Conservation (phyloP, 495 filamentous ascomycete genomes). For the Hyaloscypha finlandica region DNA sequence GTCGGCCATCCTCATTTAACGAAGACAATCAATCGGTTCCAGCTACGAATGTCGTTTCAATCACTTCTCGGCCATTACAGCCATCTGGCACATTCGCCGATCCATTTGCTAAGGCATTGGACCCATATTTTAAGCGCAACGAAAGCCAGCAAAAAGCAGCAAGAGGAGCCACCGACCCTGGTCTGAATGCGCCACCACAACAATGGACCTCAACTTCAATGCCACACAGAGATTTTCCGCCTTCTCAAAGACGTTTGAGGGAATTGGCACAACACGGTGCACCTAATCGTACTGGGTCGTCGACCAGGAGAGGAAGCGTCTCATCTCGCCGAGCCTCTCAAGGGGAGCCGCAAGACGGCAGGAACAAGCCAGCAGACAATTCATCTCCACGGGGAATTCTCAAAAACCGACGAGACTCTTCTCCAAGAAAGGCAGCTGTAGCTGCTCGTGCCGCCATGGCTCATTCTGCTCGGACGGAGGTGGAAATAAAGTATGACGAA, state of each 20-base stretch:
- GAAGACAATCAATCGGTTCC: neutral
- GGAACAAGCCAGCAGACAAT: neutral
- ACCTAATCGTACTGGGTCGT: neutral
- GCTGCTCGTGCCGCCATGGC: neutral
- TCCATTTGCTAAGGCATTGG: neutral
- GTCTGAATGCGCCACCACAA: neutral
- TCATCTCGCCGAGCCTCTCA: neutral
- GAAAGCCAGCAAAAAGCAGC: neutral
- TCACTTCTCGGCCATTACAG: neutral
- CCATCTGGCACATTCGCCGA: neutral
- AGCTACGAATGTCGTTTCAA: neutral
- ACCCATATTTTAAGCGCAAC: neutral
- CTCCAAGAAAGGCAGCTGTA: neutral
- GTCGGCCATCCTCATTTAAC: neutral
- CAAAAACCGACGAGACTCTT: neutral
- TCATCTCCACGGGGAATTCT: neutral
- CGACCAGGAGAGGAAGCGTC: neutral
- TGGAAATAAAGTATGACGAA: neutral
- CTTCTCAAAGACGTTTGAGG: neutral
- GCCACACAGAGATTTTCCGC: neutral
- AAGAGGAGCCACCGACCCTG: neutral
- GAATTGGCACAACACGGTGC: neutral
- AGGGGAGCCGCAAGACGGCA: neutral
- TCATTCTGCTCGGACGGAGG: neutral
- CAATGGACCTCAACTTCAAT: neutral